Evolutionary conservation across 495 filamentous ascomycete species (phyloP), one percentile per base, ranked within the genome.

Genomic region (Emericellopsis terricola): DNA sequence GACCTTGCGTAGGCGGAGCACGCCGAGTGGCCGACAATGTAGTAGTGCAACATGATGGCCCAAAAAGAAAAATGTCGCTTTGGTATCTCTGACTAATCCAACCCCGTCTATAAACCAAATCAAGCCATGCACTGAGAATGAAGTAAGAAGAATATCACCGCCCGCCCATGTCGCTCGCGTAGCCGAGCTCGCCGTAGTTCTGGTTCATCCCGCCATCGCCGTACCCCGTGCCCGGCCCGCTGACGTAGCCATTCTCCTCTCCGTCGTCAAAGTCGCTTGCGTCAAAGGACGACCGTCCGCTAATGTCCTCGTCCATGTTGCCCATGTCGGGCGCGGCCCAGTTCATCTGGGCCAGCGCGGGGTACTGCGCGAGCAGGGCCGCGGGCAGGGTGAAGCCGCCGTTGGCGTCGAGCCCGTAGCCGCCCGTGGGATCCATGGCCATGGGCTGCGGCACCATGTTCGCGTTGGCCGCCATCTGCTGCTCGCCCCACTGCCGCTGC

Each of bases 291-390:
- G 78, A 85, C 26, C 81, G 67, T 0, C 83, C 80, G 35, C 76
- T 81, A 14, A 84, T 65, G 29, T 87, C 84, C 31, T 83, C 73
- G 20, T 81, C 77, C 10, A 73, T 56, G 31, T 52, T 49, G n/a
- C 58, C 45, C 39, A 78, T 57, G 33, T 63, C 63, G 34, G 45
- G 58, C 24, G 66, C 59, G 18, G 73, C 68, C 83, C 82, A 93
- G 41, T 81, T 79, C 48, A 94, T 62, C 16, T 68, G 74, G 28
- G 83, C 84, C 17, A 97, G 60, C 9, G 80, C 85, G 9, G 89
- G 89, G 49, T 93, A 96, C 44, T 94, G 89, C 11, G 78, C 79
- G 15, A 96, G 61, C 36, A 97, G 55, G 8, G 84, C 89, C 7
- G 78, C 81, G 4, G 89, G 89, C 6, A 96, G 65, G n/a, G 69